Base-by-base conservation (phyloP, 2,329 filamentous ascomycete species). In the Onygenales sp. region DNA sequence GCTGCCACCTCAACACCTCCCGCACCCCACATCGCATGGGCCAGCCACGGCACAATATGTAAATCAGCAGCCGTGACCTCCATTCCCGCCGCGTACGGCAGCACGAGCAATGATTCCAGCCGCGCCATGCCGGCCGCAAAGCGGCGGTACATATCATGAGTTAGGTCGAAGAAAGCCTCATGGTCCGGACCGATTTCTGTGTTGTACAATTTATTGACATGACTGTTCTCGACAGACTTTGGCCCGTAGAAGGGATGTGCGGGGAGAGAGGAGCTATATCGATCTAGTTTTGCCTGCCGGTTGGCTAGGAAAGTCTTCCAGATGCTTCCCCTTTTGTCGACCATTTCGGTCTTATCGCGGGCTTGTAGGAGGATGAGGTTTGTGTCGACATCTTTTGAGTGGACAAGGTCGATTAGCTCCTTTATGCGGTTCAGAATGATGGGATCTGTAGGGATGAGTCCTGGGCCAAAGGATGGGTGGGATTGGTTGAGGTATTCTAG, bases 321-420 rank as follows among this genome's bases (percentile, higher is more conserved):
- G 7, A 45, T 32, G 35, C 46, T 39, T n/a, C 35, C 27, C 14
- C 50, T 50, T 43, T 58, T 59, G 6, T 50, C 45, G 31, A 52
- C 27, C 14, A 57, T 31, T 46, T 59, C 57, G n/a, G 57, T 54
- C 11, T 27, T 14, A 41, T 59, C 53, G 9, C 58, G 54, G 9
- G 58, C 58, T 44, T 38, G 36, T n/a, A 59, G 44, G 21, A 59
- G 56, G 44, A 59, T 58, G 44, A 59, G 53, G 41, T 59, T 58
- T 17, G 57, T 59, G 56, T 47, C 45, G 5, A 58, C 21, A 3
- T 57, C 38, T 33, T 13, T 32, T 5, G 33, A 47, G 41, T 59
- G 58, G 6, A 59, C 55, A 10, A 53, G 57, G 17, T 55, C 52
- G 14, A 59, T 55, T 7, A 58, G 33, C 32, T 52, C 14, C 8